Evolutionary conservation across 2,329 filamentous ascomycete species (phyloP), one percentile per base, ranked within the genome.

Genomic region (Colletotrichum lentis): DNA sequence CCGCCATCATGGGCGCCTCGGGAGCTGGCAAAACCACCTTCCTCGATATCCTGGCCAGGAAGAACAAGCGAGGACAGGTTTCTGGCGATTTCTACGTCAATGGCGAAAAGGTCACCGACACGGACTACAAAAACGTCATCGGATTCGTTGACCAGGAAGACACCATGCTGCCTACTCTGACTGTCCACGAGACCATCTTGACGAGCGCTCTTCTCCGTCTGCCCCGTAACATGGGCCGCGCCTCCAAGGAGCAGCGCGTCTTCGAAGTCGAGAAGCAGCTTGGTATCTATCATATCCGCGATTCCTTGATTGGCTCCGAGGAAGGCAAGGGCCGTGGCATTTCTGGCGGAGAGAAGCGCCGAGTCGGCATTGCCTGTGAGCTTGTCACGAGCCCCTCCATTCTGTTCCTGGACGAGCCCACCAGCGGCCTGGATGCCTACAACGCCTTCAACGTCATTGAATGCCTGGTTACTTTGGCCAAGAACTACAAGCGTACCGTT

Each of bases 121-220:
- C 87, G 37, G 93, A 97, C 70, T 99, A 96, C 81, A 93, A 92
- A 76, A 94, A 89, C 70, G 93, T 98, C 59, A 91, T 97, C 71
- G 96, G 96, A 24, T 99, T 98, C 74, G 96, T 99, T 47, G 96
- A 99, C 74, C 96, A 99, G 80, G 96, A 99, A 76, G 96, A 99
- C 76, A 97, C 95, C 5, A 95, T 99, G 90, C 85, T 99, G 50
- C 91, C 96, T 0, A 99, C 96, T 0, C 83, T 99, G 72, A 99
- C 96, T 0, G 96, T 99, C 10, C 96, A 99, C 77, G 96, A 99
- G 80, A 99, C 96, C 0, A 99, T 99, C 70, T 84, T 97, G 71
- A 97, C 92, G 73, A 98, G 95, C 74, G 96, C 96, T 31, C 83
- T 98, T 20, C 87, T 99, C 56, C 90, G 96, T 73, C 85, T 99